Percentiles rank a stretch among this genome's conserved stretches.
These are phyloP conservation scores for Oryza rufipogon DNA, from an alignment of 176 grass and related monocot genomes.

Conservation along the genomic window DNA sequence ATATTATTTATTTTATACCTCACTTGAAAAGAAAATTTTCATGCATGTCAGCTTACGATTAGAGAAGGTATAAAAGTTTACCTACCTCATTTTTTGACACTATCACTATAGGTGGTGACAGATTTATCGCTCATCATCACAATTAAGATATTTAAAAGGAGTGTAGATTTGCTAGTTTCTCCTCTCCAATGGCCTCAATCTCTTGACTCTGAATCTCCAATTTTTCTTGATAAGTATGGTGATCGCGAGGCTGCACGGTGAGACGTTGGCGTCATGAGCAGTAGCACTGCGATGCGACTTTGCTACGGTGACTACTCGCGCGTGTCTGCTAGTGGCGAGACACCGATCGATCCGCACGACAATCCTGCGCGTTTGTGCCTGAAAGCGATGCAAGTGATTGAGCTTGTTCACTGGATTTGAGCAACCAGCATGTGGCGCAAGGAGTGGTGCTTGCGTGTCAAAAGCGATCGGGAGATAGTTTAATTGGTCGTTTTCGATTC, in stretches of 20 bases:
- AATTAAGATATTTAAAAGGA: too few species aligned
- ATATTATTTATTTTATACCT: too few species aligned
- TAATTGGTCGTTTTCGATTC: background rate
- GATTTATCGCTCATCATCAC: too few species aligned
- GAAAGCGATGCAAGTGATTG: background rate
- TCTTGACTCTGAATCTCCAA: background rate
- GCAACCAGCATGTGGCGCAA: background rate
- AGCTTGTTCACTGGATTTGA: background rate
- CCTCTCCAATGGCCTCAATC: too few species aligned
- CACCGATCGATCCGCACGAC: background rate
- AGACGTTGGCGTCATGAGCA: background rate
- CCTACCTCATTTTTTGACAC: too few species aligned
- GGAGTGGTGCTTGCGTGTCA: slow-evolving; percentile 24
- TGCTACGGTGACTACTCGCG: background rate
- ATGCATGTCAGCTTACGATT: too few species aligned
- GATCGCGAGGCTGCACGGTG: background rate
- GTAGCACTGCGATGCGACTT: background rate
- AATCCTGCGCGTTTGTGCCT: background rate
- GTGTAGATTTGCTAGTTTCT: too few species aligned
- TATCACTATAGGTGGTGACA: too few species aligned
- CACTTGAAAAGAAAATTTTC: too few species aligned
- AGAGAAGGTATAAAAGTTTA: too few species aligned
- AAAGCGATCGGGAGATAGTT: slow-evolving; percentile 17
- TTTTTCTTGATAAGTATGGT: background rate
- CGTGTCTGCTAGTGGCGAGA: background rate